Conservation (phyloP, 345 rosid species). For the Salix dunnii region DNA sequence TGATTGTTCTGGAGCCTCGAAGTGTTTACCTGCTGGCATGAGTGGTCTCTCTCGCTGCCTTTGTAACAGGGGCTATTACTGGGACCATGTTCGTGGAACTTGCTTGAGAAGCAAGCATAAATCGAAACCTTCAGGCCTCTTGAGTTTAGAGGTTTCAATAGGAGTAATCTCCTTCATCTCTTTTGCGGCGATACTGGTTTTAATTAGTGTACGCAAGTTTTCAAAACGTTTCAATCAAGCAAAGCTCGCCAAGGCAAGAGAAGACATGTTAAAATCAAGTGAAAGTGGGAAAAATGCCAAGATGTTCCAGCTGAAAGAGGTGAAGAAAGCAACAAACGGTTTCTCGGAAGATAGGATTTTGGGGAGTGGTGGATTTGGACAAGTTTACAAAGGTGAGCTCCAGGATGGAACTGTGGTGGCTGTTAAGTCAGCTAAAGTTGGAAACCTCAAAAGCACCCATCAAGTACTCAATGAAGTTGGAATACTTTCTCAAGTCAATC, state of each 20-base stretch:
- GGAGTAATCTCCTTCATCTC: slow-evolving; percentile 31
- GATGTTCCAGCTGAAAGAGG: slow-evolving; percentile 45
- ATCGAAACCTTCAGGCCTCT: not conserved
- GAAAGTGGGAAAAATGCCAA: slow-evolving; percentile 45
- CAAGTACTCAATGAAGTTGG: slow-evolving; percentile 67
- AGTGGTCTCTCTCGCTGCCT: slow-evolving; percentile 42
- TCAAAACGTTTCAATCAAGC: slow-evolving; percentile 15
- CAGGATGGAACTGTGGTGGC: slow-evolving; percentile 51
- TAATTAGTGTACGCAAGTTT: slow-evolving; percentile 20
- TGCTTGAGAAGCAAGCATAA: slow-evolving; percentile 34
- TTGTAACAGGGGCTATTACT: slow-evolving; percentile 40
- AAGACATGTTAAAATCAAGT: slow-evolving; percentile 42
- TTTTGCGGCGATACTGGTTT: slow-evolving; percentile 11
- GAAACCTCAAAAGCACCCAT: slow-evolving; percentile 55
- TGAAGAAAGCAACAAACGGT: slow-evolving; percentile 49
- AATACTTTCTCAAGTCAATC: slow-evolving; percentile 64
- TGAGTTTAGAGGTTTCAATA: slow-evolving; percentile 31
- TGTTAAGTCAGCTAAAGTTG: slow-evolving; percentile 59
- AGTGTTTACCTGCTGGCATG: slow-evolving; percentile 30
- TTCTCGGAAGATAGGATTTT: slow-evolving; percentile 45
- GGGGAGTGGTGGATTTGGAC: slow-evolving; percentile 63
- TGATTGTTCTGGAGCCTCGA: slow-evolving; percentile 47
- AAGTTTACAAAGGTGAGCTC: slow-evolving; percentile 62
- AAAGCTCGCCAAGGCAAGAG: slow-evolving; percentile 44
- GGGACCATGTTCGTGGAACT: slow-evolving; percentile 36